Conservation (phyloP, 1,284 basidiomycete genomes). For the Sporisorium graminicola region DNA sequence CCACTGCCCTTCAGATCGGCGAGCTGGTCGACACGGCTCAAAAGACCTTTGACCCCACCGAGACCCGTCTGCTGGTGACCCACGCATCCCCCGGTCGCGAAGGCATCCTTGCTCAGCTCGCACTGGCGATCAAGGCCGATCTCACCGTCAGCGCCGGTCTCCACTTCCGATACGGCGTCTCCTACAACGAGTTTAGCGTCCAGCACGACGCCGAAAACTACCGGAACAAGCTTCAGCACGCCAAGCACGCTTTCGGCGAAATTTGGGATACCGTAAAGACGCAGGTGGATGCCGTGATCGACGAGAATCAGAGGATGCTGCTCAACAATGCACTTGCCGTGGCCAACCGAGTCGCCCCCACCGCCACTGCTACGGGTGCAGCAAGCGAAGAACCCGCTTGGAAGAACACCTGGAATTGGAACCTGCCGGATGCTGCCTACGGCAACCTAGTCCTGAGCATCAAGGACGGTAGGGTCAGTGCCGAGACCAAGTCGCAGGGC, state of each 20-base stretch:
- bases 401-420: conserved; percentile 92
- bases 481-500: conserved; percentile 93
- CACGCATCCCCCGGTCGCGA: conserved; percentile 94
- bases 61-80: conserved; percentile 92
- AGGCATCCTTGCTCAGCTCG: conserved; percentile 90
- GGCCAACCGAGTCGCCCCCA: conserved; percentile 81
- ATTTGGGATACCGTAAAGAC: conserved; percentile 93
- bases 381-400: conserved; percentile 80
- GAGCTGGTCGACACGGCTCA: conserved; percentile 98
- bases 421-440: conserved; percentile 90
- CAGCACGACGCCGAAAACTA: conserved; percentile 90
- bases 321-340: conserved; percentile 91
- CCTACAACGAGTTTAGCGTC: conserved; percentile 97
- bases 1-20: conserved; percentile 95
- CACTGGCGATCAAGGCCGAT: conserved; percentile 91
- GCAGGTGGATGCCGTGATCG: conserved; percentile 91
- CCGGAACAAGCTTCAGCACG: conserved; percentile 81
- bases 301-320: conserved; percentile 87
- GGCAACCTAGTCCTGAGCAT: conserved; percentile 89
- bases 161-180: conserved; percentile 95
- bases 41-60: conserved; percentile 85
- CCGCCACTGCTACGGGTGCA: conserved; percentile 72
- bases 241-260: conserved; percentile 86
- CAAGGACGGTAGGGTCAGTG: conserved; percentile 89
- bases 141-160: conserved; percentile 93